Base-by-base conservation (phyloP, 2,329 filamentous ascomycete species). In the Diaporthe aspalathi region DNA sequence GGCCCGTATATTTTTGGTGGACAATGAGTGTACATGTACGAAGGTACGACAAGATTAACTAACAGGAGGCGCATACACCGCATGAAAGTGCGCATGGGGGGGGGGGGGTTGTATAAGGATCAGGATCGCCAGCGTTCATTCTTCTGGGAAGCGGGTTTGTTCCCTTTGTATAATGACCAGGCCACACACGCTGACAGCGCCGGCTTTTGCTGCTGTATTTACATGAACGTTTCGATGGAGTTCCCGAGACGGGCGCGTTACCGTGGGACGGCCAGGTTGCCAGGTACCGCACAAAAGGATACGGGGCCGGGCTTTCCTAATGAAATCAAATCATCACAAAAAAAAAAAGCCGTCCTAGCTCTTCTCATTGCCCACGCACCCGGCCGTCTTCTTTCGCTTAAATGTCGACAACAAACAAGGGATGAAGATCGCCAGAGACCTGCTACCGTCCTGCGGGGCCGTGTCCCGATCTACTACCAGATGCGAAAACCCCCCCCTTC, bases 91-190 rank as follows among this genome's bases (percentile, higher is more conserved):
- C 6, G 35, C 9, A 38, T 2, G 35, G 35, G 9, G 29, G 27
- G 24, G 43, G 43, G n/a, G n/a, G n/a, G n/a, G n/a, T n/a, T 63
- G 60, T 63, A 49, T 63, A 47, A 27, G 27, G n/a, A 4, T 35
- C 20, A 45, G 60, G 29, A 38, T 38, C 45, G 29, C n/a, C 27
- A 65, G 60, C 45, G 45, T 65, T 65, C 60, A n/a, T 50, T 20
- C 45, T 65, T 65, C 14, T 65, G 60, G 60, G 60, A 24, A 50
- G 60, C 38, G 20, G 45, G n/a, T 20, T 27, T 38, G 29, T 65
- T 65, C 60, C 60, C 60, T 65, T 65, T 65, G 60, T 50, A 65
- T 65, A 65, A 65, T 50, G 60, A 50, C 4, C 29, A n/a, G 29
- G 60, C n/a, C 29, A 65, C 20, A 65, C 7, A n/a, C n/a, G 43